Evolutionary conservation across 768 basidiomycete species (phyloP), one percentile per base, ranked within the genome.

Genomic region (Termitomyces sp.): DNA sequence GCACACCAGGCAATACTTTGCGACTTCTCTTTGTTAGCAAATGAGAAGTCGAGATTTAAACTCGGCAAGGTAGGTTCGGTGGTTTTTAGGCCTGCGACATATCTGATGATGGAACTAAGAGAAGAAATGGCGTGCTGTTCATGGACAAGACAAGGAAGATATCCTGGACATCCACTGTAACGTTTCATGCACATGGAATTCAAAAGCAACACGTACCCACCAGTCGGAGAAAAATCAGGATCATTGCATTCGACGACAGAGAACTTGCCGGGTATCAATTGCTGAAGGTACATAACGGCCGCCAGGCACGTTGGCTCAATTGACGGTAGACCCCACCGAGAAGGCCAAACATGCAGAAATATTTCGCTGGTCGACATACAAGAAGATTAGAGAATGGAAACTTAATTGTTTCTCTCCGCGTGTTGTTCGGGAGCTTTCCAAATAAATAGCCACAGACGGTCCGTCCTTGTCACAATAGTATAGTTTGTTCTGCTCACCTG

Each of bases 201-300:
- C 61, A 53, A 58, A 46, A 44, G 34, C 49, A 49, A 60, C 58
- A 72, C 69, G 64, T 61, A 77, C 82, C 73, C 69, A 86, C 91
- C 91, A 65, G 77, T 84, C 15, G 91, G 89, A 50, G 91, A 90
- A 22, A 78, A 60, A 73, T 91, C 89, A 9, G 88, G 86, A 69
- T 88, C 83, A 4, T 80, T 77, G 66, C 82, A 87, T 70, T 85
- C 81, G 37, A 75, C 73, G 30, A 93, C 70, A 18, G 69, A 71
- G 70, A 88, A 93, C 65, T 81, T 75, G n/a, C 85, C 87, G 1
- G 91, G 88, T 48, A 88, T 76, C 15, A 81, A 72, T 24, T 87
- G 71, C 67, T 92, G 89, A 30, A 91, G 80, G 66, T 85, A 86
- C 46, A 91, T 71, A 5, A 88, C 72, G 0, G 89, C 80, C 4